Conservation (phyloP, 192 early-diverging fungal species). For the Umbelopsis sp. region DNA sequence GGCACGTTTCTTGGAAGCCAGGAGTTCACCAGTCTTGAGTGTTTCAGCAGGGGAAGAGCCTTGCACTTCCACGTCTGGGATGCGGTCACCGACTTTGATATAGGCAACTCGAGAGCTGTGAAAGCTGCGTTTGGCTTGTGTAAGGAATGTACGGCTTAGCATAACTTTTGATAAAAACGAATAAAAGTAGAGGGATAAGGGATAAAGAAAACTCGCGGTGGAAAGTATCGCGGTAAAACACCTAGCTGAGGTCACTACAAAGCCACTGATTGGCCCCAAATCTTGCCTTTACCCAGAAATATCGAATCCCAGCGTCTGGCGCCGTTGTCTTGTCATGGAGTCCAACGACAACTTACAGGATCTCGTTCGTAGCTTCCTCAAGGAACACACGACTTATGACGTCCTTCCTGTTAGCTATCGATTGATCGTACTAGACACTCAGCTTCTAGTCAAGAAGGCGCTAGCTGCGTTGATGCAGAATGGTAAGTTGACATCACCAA, state of each 20-base stretch:
- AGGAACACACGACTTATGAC: conserved; percentile 89
- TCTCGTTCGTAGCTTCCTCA: conserved; percentile 58
- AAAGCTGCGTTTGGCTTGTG: conserved; percentile 21
- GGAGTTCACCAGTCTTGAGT: conserved; percentile 44
- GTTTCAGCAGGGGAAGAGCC: conserved; percentile 46
- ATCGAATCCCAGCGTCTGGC: background rate
- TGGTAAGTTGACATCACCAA: conserved; percentile 55
- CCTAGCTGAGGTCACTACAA: background rate
- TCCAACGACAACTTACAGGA: conserved; percentile 23
- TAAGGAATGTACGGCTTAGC: conserved; percentile 18
- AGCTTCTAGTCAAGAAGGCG: conserved; percentile 90
- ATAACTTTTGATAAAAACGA: background rate
- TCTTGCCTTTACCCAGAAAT: background rate
- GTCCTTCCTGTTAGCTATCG: conserved; percentile 88
- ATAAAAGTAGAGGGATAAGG: too few relatives aligned
- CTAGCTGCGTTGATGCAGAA: conserved; percentile 92
- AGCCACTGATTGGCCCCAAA: background rate
- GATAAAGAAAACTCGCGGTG: too few relatives aligned
- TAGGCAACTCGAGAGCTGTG: background rate
- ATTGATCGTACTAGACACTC: conserved; percentile 89
- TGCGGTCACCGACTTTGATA: conserved; percentile 31
- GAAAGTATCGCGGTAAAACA: too few relatives aligned
- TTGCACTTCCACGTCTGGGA: conserved; percentile 40
- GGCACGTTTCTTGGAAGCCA: conserved; percentile 43
- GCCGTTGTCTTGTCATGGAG: background rate